Conservation (phyloP, 805 yeast species). For the Spathaspora hagerdaliae region DNA sequence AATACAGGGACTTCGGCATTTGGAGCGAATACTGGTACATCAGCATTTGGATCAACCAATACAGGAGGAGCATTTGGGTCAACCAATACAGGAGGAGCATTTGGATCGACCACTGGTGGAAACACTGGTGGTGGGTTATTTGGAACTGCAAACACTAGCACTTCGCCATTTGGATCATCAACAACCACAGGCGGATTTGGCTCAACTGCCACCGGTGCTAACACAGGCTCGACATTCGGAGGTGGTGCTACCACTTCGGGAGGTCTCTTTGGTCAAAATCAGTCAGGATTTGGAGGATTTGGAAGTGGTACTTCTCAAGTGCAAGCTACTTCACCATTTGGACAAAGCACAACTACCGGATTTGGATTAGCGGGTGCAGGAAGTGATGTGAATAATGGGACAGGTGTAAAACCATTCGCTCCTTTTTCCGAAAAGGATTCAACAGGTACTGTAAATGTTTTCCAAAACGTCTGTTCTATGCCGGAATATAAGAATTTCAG, state of each 20-base stretch:
- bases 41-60: conserved; percentile 20
- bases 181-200: conserved; percentile 22
- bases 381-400: conserved; percentile 52
- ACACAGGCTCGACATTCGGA: conserved; percentile 15
- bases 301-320: conserved; percentile 15
- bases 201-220: conserved; percentile 8
- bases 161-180: conserved; percentile 38
- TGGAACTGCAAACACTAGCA: conserved; percentile 19
- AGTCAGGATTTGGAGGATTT: conserved; percentile 16
- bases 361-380: conserved; percentile 22
- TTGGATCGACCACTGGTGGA: conserved; percentile 14
- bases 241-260: conserved; percentile 14
- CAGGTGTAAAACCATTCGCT: conserved; percentile 66
- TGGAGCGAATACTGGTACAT: conserved; percentile 12
- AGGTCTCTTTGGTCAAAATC: conserved; percentile 26
- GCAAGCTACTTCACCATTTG: conserved; percentile 23
- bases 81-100: conserved; percentile 17
- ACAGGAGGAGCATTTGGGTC: conserved; percentile 4
- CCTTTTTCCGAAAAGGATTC: conserved; percentile 73
- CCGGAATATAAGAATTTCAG: conserved; percentile 83
- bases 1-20: conserved; percentile 2
- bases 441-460: conserved; percentile 43
- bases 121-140: conserved; percentile 18
- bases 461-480: conserved; percentile 80
- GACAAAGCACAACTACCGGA: conserved; percentile 13